Conservation (phyloP, 1,284 basidiomycete species). For the Exsudoporus floridanus region DNA sequence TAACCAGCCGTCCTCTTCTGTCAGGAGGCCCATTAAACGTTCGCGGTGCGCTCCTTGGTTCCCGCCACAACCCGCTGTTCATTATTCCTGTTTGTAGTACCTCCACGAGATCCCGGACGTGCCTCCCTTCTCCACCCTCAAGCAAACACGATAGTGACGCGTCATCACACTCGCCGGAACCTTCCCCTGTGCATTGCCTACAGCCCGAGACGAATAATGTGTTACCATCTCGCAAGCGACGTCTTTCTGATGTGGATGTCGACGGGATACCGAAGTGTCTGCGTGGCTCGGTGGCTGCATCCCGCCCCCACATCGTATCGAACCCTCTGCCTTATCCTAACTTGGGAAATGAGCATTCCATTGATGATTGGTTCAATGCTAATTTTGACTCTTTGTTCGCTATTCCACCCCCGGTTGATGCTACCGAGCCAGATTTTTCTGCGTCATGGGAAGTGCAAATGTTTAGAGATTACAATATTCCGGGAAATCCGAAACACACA, state of each 20-base stretch:
- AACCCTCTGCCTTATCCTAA: constrained; percentile 26
- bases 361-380: constrained; percentile 33
- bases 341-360: constrained; percentile 12
- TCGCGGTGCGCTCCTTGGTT: constrained; percentile 18
- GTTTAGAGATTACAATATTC: constrained; percentile 29
- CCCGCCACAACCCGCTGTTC: neutral
- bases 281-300: constrained; percentile 10
- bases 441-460: constrained; percentile 27
- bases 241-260: constrained; percentile 32
- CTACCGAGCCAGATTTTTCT: constrained; percentile 17
- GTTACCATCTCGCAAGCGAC: constrained; percentile 30
- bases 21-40: constrained; percentile 24
- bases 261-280: constrained; percentile 24
- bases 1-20: neutral
- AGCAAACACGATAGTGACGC: constrained; percentile 9
- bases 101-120: neutral
- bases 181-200: neutral
- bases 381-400: constrained; percentile 29
- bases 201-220: neutral
- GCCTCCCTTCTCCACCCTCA: constrained; percentile 25
- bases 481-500: neutral
- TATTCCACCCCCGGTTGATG: constrained; percentile 26
- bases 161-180: neutral
- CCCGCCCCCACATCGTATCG: constrained; percentile 30
- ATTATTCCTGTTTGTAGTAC: constrained; percentile 1